Percentiles rank a stretch among this genome's conserved stretches.
Evolutionary conservation across 139 green algal genomes (phyloP).

Genomic region (Coelastrella sp.): DNA sequence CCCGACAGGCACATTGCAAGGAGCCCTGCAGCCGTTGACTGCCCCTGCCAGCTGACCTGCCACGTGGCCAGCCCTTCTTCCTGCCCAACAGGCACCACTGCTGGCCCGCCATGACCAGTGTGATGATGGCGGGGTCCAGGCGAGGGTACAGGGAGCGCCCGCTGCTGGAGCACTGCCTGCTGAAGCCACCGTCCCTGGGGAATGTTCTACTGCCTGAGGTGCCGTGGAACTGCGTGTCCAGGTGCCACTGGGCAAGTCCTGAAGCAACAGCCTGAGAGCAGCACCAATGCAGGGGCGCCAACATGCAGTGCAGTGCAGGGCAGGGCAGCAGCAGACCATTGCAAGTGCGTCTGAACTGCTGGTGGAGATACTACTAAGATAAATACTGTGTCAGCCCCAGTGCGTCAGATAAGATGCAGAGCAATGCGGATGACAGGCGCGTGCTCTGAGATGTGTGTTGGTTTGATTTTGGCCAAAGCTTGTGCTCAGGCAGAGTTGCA

Average conservation of each 20-base stretch:
- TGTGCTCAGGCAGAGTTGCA: too few relatives aligned
- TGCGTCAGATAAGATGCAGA: too few relatives aligned
- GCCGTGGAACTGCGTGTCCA: constrained; percentile 50
- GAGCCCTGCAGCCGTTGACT: not conserved
- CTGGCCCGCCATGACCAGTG: constrained; percentile 61
- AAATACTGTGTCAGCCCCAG: too few relatives aligned
- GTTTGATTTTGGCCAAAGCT: not conserved
- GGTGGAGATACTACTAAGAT: too few relatives aligned
- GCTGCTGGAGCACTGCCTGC: constrained; percentile 1
- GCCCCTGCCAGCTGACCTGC: constrained; percentile 32
- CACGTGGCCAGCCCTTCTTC: constrained; percentile 73
- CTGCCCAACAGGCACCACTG: constrained; percentile 81
- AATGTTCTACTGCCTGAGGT: constrained; percentile 41
- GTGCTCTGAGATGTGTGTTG: not conserved
- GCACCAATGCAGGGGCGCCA: not conserved
- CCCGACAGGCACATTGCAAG: not conserved
- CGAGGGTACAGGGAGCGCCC: constrained; percentile 62
- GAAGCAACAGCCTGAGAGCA: constrained; percentile 51
- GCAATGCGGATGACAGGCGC: too few relatives aligned
- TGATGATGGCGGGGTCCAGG: constrained; percentile 86
- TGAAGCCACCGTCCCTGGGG: constrained; percentile 35
- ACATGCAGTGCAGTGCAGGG: too few relatives aligned
- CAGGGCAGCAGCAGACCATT: too few relatives aligned
- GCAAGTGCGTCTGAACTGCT: too few relatives aligned
- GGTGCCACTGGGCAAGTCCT: constrained; percentile 65